Evolutionary conservation across 106 monocot genomes (phyloP), one percentile per base, ranked within the genome.

Genomic region (Agapanthus africanus): DNA sequence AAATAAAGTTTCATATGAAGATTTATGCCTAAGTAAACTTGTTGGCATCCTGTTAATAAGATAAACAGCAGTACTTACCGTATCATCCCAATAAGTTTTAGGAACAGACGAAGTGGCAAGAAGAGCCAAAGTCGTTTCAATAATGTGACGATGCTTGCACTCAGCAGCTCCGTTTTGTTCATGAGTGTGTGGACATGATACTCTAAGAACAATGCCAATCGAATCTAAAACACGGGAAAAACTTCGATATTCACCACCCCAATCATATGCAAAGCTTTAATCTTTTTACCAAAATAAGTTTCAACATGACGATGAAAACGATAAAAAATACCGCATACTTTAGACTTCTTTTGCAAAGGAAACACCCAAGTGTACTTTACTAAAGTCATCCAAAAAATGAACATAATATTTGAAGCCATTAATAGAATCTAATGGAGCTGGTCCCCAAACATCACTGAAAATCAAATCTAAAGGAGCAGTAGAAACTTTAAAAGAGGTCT

Each of bases 391-490:
- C 25, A 59, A 5, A 59, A 59, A 59, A 59, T 25, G 22, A 4
- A 59, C 59, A 59, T 27, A 59, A 25, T 30, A 59, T 30, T 30
- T 23, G 4, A 4, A 27, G 6, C 59, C 59, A 59, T 23, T 59
- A 59, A 27, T 5, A 27, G 25, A 27, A 30, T 6, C 4, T 14
- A 28, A 25, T 59, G 26, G 59, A 8, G 59, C 59, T 28, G 26
- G 59, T 27, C 59, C 59, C 59, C 59, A 59, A 59, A 59, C 59
- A 59, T 59, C 59, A 54, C 15, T 11, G 16, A n/a, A 54, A n/a
- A 54, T 23, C 19, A 54, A 54, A 54, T 54, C 52, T 11, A 54
- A n/a, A 11, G 52, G 52, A 11, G 11, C 7, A 54, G 5, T 23
- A n/a, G 52, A 54, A 54, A 23, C 19, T 11, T 8, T 11, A 11